Conservation (phyloP, 805 yeast species). For the Nakazawaea peltata region DNA sequence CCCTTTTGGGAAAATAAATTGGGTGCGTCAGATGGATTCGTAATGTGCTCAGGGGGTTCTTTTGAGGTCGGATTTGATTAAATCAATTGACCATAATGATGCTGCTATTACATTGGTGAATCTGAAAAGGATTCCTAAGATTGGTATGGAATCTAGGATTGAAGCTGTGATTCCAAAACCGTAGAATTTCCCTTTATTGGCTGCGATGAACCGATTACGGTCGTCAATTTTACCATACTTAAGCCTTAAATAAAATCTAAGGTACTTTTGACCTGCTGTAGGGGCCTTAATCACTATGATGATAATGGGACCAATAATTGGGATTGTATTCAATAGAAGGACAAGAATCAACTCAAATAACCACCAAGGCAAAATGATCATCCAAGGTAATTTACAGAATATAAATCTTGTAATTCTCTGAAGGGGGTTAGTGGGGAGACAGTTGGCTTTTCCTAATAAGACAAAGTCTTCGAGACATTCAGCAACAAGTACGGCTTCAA, state of each 20-base stretch:
- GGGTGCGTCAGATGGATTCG: neutral
- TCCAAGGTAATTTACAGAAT: constrained; percentile 11
- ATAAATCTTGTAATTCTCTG: constrained; percentile 20
- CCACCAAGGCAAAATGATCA: constrained; percentile 32
- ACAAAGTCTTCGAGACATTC: constrained; percentile 16
- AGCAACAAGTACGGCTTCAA: constrained; percentile 22
- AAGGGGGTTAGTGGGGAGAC: constrained; percentile 7
- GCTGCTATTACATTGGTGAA: constrained; percentile 56
- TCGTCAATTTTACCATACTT: constrained; percentile 19
- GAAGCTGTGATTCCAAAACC: constrained; percentile 46
- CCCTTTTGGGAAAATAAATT: constrained; percentile 3
- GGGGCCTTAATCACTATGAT: constrained; percentile 46
- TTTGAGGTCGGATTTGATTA: neutral
- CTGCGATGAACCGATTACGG: constrained; percentile 1
- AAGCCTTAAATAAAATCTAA: constrained; percentile 47
- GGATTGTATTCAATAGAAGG: constrained; percentile 38
- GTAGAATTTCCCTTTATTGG: constrained; percentile 7
- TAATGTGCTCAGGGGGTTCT: neutral
- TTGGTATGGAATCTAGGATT: constrained; percentile 45
- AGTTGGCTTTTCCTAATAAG: constrained; percentile 12
- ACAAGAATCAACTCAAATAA: constrained; percentile 26
- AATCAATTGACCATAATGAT: constrained; percentile 40
- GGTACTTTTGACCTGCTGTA: constrained; percentile 42
- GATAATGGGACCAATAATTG: constrained; percentile 51
- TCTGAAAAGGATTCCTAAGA: constrained; percentile 43